A percentile compares a stretch with the other conserved stretches of the same genome.
Evolutionary conservation across 1,284 basidiomycete species (phyloP).

Genomic region (Trichosporon faecale): DNA sequence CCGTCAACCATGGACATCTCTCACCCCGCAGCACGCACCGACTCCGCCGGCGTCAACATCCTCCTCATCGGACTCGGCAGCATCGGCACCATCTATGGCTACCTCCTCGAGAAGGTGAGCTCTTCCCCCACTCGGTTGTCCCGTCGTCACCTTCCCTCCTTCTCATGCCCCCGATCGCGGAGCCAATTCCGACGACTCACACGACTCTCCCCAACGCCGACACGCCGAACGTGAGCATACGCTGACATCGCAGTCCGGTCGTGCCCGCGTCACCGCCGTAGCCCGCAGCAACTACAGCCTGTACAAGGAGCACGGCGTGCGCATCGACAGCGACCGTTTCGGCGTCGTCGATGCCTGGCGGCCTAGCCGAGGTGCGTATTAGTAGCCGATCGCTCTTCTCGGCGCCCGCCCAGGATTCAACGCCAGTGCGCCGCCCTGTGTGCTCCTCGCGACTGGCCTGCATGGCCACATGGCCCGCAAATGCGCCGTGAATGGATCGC

Average conservation of each 20-base stretch:
- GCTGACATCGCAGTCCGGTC: slow-evolving; percentile 53
- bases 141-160: background rate
- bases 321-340: slow-evolving; percentile 61
- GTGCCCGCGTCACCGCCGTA: slow-evolving; percentile 67
- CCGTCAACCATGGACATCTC: background rate
- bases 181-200: background rate
- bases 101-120: slow-evolving; percentile 58
- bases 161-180: background rate
- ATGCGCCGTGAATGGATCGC: background rate
- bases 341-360: slow-evolving; percentile 61
- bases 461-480: background rate
- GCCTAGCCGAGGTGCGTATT: slow-evolving; percentile 59
- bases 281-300: slow-evolving; percentile 68
- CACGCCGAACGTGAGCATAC: background rate
- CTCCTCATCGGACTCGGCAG: slow-evolving; percentile 57
- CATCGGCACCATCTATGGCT: slow-evolving; percentile 59
- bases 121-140: background rate
- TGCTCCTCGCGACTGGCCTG: background rate
- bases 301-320: slow-evolving; percentile 57
- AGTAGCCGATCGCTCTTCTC: background rate
- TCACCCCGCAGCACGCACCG: background rate
- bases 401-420: background rate
- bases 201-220: background rate
- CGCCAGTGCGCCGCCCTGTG: background rate
- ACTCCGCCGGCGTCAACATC: slow-evolving; percentile 38